Evolutionary conservation across 2,329 filamentous ascomycete genomes (phyloP).

Genomic region (Curvularia verruculosa): DNA sequence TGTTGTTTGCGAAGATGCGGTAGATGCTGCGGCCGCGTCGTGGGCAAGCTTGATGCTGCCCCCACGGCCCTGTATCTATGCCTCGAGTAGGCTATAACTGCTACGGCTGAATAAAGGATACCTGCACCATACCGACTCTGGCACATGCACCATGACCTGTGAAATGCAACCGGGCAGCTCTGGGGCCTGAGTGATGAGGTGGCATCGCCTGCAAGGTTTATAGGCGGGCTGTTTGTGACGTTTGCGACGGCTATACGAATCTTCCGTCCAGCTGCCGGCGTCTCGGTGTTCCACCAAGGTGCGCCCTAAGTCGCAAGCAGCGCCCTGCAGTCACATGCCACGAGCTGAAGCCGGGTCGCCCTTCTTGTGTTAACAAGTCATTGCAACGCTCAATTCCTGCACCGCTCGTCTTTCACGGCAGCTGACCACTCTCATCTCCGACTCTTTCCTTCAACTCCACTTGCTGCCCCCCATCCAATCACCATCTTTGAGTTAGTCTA

Average conservation of each 20-base stretch:
- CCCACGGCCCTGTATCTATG: conserved; percentile 12
- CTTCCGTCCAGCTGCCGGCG: conserved; percentile 2
- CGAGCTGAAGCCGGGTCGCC: conserved; percentile 32
- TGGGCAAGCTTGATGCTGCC: conserved; percentile 8
- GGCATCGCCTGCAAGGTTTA: not conserved
- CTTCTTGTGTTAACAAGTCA: conserved; percentile 24
- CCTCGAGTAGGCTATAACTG: conserved; percentile 3
- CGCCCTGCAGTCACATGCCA: conserved; percentile 26
- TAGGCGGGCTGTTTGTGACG: not conserved
- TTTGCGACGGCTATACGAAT: not conserved
- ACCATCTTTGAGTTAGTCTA: conserved; percentile 29
- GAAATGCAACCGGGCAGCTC: not conserved
- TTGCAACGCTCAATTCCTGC: conserved; percentile 17
- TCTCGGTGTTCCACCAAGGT: conserved; percentile 27
- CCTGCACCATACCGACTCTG: not conserved
- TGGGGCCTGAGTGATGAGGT: not conserved
- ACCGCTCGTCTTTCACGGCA: conserved; percentile 35
- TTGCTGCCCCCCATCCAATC: conserved; percentile 35
- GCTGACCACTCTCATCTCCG: conserved; percentile 40
- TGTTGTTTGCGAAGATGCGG: conserved; percentile 22
- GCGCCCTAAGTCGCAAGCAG: conserved; percentile 18
- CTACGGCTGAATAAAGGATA: conserved; percentile 10
- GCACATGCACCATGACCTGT: not conserved
- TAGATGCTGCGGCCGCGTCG: conserved; percentile 20
- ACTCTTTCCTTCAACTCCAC: conserved; percentile 30